A percentile compares a stretch with the other conserved stretches of the same genome.
Conservation (phyloP, 192 early-diverging fungal species). For the Chytriomyces sp. region DNA sequence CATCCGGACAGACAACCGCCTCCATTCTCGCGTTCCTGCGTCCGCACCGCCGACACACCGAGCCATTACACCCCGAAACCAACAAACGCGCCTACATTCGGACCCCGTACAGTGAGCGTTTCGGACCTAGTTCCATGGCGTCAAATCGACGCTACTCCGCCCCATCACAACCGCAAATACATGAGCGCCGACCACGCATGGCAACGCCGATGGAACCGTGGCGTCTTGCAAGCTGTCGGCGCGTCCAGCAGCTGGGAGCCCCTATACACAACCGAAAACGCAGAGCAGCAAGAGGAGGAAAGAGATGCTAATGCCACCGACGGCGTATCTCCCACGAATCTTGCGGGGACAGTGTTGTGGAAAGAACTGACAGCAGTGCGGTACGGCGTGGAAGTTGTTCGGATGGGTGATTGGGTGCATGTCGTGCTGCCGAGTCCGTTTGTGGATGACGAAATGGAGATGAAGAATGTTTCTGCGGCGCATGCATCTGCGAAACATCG, state of each 20-base stretch:
- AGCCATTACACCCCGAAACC: slow-evolving; percentile 29
- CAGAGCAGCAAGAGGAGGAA: too few species aligned
- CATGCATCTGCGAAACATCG: slow-evolving; percentile 18
- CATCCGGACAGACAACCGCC: background rate
- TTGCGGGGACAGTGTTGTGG: slow-evolving; percentile 9
- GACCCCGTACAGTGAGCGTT: background rate
- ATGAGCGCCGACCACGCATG: slow-evolving; percentile 8
- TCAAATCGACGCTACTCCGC: slow-evolving; percentile 17
- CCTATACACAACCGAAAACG: background rate
- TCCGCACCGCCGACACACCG: slow-evolving; percentile 9
- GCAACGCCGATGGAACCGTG: slow-evolving; percentile 36
- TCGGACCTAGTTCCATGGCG: slow-evolving; percentile 23
- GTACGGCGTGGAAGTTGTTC: slow-evolving; percentile 23
- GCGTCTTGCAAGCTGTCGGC: slow-evolving; percentile 32
- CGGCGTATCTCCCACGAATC: background rate
- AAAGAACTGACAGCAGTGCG: slow-evolving; percentile 8
- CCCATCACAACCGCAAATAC: slow-evolving; percentile 5
- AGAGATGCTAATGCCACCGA: too few species aligned
- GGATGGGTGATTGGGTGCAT: slow-evolving; percentile 22
- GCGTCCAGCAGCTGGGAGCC: slow-evolving; percentile 23
- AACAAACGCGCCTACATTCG: slow-evolving; percentile 9
- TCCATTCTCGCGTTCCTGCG: background rate
- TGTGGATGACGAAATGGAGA: background rate
- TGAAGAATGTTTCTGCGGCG: background rate
- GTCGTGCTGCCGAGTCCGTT: slow-evolving; percentile 27